These are phyloP conservation scores for Apiospora koreana DNA, from an alignment of 2,329 filamentous ascomycete species.

Conservation along the genomic window DNA sequence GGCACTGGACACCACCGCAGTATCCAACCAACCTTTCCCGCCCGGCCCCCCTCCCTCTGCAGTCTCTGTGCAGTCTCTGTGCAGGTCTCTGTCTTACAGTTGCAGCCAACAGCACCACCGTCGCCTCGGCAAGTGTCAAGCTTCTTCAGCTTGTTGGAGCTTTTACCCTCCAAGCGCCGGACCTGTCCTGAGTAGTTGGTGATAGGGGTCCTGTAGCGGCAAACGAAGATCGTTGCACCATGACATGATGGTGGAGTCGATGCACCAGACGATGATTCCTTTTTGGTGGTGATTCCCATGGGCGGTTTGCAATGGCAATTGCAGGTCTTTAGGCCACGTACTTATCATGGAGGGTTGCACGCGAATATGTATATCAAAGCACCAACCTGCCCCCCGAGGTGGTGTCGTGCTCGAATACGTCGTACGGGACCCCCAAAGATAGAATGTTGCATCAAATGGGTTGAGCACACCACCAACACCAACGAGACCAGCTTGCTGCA, in stretches of 20 bases:
- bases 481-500: background rate
- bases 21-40: background rate
- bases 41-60: background rate
- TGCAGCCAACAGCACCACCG: background rate
- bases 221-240: background rate
- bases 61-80: background rate
- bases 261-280: background rate
- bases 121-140: constrained; percentile 1
- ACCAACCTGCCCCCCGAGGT: background rate
- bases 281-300: background rate
- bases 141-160: background rate
- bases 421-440: background rate
- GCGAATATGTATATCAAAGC: background rate
- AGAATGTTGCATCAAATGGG: background rate
- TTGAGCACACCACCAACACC: background rate
- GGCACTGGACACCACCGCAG: background rate
- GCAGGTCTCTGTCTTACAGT: background rate
- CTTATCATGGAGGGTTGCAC: background rate
- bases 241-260: background rate
- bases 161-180: background rate
- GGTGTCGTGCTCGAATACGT: background rate
- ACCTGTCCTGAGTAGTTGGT: background rate
- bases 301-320: background rate
- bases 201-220: background rate
- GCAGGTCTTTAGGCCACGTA: background rate